A percentile compares a stretch with the other conserved stretches of the same genome.
Evolutionary conservation across 2,329 filamentous ascomycete genomes (phyloP).

Genomic region (Trichoderma semiorbis): DNA sequence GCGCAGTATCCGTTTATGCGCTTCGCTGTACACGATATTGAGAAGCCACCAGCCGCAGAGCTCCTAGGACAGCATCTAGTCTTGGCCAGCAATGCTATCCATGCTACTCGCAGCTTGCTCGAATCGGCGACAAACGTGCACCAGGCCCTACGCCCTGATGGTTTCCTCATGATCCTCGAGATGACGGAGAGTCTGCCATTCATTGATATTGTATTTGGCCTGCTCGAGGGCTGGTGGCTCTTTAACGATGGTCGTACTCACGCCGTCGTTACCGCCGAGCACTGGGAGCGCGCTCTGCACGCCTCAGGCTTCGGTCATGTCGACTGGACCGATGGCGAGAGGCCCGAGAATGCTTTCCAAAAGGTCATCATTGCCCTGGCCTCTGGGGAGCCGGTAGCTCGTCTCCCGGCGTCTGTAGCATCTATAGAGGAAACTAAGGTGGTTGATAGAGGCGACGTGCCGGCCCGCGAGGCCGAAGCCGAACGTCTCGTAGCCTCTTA

Average conservation of each 20-base stretch:
- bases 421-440: neutral
- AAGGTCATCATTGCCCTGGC: neutral
- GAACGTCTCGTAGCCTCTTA: neutral
- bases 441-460: neutral
- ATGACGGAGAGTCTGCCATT: conserved; percentile 23
- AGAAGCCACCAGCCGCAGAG: neutral
- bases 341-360: conserved; percentile 7
- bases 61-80: conserved; percentile 29
- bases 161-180: conserved; percentile 21
- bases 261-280: conserved; percentile 14
- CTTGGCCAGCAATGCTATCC: conserved; percentile 35
- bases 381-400: neutral
- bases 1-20: conserved; percentile 18
- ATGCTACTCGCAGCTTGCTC: conserved; percentile 29
- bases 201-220: conserved; percentile 33
- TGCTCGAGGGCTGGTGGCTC: conserved; percentile 37
- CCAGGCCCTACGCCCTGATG: conserved; percentile 19
- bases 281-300: conserved; percentile 19
- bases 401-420: neutral
- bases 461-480: neutral
- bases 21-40: conserved; percentile 11
- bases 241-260: conserved; percentile 22
- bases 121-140: conserved; percentile 21
- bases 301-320: conserved; percentile 21
- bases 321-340: conserved; percentile 22